Base-by-base conservation (phyloP, 345 rosid genomes). In the Citrus sp. region DNA sequence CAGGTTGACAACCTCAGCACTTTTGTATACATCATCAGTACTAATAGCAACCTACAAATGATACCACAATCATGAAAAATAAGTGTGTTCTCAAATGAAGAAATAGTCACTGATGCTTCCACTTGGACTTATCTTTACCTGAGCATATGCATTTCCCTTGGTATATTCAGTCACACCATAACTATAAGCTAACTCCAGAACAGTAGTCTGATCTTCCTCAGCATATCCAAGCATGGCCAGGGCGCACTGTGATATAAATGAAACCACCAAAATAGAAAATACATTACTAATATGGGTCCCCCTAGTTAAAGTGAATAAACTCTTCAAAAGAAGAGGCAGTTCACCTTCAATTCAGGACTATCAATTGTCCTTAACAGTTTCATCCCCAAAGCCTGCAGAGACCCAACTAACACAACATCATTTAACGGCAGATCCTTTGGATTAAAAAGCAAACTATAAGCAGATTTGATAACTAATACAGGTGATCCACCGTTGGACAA, bases 1-100 rank as follows among this genome's bases (percentile, higher is more conserved):
- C 27, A 80, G 66, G 77, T 91, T 87, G 66, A 91, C 90, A 58
- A 90, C 97, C 86, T 92, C 98, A 10, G 82, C 99, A 84, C 99
- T 96, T 73, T 91, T 92, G 93, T 92, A 94, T 77, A 94, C 99
- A 85, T 94, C 98, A 85, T 92, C 88, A 4, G 99, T 96, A 73
- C 98, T 58, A 70, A 96, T 86, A 54, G 97, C 97, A 70, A 95
- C 77, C 98, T 93, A 81, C 72, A 63, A 79, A 51, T 2, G 5
- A 51, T 35, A 69, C 16, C 70, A 70, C 22, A 74, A 54, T 16
- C 21, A 79, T 65, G 24, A 71, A 2, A 13, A 7, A 54, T 30
- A 68, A 4, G 4, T 0, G 16, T 12, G 18, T 7, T 37, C n/a
- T 9, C 14, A 72, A 55, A 8, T 10, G 25, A 8, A 62, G 58